Evolutionary conservation across 2,329 filamentous ascomycete species (phyloP).

Genomic region (Colletotrichum sp.): DNA sequence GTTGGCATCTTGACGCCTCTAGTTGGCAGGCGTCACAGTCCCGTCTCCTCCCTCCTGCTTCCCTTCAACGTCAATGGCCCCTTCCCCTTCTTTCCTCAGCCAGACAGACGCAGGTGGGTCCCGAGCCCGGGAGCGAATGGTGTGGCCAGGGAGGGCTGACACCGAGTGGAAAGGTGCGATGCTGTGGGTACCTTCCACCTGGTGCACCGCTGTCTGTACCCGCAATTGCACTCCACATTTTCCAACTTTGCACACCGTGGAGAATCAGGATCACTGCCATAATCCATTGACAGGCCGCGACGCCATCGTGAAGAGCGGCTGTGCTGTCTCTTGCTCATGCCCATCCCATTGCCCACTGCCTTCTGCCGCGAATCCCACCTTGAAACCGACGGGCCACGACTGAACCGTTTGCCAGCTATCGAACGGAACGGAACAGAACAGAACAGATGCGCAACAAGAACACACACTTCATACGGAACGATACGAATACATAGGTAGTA

Average conservation of each 20-base stretch:
- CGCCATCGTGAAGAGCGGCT: neutral
- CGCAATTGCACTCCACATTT: constrained; percentile 3
- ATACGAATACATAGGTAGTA: neutral
- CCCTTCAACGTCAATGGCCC: neutral
- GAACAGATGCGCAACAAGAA: neutral
- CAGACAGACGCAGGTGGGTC: neutral
- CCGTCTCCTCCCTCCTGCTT: neutral
- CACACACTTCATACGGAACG: neutral
- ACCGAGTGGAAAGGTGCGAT: neutral
- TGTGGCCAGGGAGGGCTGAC: neutral
- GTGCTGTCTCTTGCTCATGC: neutral
- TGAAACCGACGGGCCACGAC: neutral
- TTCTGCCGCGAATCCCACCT: neutral
- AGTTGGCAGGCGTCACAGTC: neutral
- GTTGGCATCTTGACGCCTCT: neutral
- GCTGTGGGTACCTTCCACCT: neutral
- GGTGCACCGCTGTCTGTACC: neutral
- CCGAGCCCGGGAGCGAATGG: neutral
- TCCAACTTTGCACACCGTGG: neutral
- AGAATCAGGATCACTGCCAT: neutral
- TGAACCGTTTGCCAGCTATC: neutral
- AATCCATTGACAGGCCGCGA: neutral
- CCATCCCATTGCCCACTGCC: neutral
- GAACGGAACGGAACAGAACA: neutral
- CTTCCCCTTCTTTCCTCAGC: neutral